These are phyloP conservation scores for Stentor coeruleus DNA, from an alignment of 73 alveolate species.

Conservation along the genomic window DNA sequence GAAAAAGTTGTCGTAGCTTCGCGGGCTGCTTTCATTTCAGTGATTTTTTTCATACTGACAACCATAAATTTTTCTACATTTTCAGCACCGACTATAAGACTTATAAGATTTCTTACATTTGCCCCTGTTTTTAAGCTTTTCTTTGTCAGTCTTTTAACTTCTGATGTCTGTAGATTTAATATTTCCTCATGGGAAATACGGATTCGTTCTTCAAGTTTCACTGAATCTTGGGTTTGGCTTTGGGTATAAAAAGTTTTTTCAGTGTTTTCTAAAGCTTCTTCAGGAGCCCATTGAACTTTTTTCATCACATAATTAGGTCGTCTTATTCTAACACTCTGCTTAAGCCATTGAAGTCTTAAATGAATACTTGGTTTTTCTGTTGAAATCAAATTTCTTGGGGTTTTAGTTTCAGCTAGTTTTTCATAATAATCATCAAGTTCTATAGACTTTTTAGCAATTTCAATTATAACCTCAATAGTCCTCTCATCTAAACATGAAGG, in stretches of 20 bases:
- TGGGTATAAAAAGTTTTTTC: background rate
- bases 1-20: conserved; percentile 16
- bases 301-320: background rate
- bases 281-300: background rate
- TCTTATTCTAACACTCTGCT: background rate
- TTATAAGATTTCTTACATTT: no score
- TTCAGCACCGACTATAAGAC: conserved; percentile 1
- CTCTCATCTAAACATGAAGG: background rate
- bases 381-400: background rate
- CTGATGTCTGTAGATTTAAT: background rate
- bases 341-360: background rate
- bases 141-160: background rate
- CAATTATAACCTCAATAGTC: background rate
- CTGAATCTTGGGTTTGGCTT: background rate
- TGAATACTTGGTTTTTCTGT: background rate
- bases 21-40: background rate
- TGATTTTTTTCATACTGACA: background rate
- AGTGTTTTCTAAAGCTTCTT: background rate
- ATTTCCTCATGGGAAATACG: no score
- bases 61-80: background rate
- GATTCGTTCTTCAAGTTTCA: background rate
- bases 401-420: background rate
- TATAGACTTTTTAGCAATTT: background rate
- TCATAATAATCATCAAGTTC: background rate
- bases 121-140: background rate